phyloP scores from a whole-genome alignment of 495 filamentous ascomycete species.

The Aspergillus carlsbadensis region DNA sequence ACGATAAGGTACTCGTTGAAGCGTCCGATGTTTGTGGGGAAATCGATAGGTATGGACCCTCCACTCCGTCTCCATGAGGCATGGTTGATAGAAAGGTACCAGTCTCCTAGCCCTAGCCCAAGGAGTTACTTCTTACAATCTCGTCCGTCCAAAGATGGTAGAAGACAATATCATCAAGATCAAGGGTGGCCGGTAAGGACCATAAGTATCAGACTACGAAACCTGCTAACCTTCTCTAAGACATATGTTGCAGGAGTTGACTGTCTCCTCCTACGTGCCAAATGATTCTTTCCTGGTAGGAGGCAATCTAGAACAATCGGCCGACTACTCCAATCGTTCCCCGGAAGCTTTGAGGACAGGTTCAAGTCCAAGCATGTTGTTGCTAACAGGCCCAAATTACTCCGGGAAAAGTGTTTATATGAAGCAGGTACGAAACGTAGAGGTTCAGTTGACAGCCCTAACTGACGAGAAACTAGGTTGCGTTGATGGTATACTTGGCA shows the following conservation, averaged over 20 bases:
- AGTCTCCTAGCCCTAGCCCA: slow-evolving; percentile 80
- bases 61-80: too few species aligned
- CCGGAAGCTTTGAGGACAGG: slow-evolving; percentile 7
- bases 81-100: not conserved
- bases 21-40: slow-evolving; percentile 81
- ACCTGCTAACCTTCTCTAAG: slow-evolving; percentile 35
- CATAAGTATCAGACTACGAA: not conserved
- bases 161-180: slow-evolving; percentile 73
- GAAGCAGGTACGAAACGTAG: slow-evolving; percentile 61
- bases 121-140: slow-evolving; percentile 73
- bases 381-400: slow-evolving; percentile 92
- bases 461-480: slow-evolving; percentile 45
- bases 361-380: slow-evolving; percentile 65
- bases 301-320: slow-evolving; percentile 43
- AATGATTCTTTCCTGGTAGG: slow-evolving; percentile 74
- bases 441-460: not conserved
- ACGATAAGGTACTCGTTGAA: slow-evolving; percentile 62
- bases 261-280: slow-evolving; percentile 80
- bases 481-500: slow-evolving; percentile 90
- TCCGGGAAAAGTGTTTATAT: slow-evolving; percentile 96
- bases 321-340: slow-evolving; percentile 2
- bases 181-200: slow-evolving; percentile 66
- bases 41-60: slow-evolving; percentile 61
- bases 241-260: slow-evolving; percentile 86
- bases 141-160: slow-evolving; percentile 69